phyloP scores from a whole-genome alignment of 2,329 filamentous ascomycete species.

The Aspergillus piperis region DNA sequence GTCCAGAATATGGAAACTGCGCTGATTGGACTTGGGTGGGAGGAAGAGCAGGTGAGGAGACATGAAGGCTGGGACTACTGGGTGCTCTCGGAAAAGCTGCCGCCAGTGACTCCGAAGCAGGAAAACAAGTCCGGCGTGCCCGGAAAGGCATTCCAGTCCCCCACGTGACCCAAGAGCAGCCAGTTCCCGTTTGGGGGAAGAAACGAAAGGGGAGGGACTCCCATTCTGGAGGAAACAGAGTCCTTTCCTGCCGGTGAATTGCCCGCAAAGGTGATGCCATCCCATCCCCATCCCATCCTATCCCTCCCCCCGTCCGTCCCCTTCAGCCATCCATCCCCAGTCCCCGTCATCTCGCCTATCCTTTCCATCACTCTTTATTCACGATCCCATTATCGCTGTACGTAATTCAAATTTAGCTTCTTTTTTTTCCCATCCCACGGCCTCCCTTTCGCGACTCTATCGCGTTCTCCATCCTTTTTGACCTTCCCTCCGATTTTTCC shows the following conservation, averaged over 20 bases:
- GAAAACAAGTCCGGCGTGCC: too few species aligned
- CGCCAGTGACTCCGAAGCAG: too few species aligned
- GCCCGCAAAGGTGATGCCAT: background rate
- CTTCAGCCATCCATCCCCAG: background rate
- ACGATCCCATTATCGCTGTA: background rate
- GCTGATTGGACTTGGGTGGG: background rate
- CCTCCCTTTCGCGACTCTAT: conserved; percentile 7
- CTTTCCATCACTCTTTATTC: background rate
- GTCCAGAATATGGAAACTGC: background rate
- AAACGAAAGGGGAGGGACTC: background rate
- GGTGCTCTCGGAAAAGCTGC: background rate
- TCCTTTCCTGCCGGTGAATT: too few species aligned
- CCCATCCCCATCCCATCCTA: background rate
- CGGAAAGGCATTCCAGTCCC: background rate
- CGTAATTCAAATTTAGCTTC: background rate
- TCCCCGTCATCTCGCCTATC: background rate
- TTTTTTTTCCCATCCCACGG: conserved; percentile 2
- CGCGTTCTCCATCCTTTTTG: conserved; percentile 5
- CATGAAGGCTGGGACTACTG: background rate
- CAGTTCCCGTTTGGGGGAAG: background rate
- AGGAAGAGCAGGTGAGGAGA: background rate
- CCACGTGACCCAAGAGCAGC: background rate
- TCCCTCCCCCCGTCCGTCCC: background rate
- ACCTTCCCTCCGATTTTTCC: conserved; percentile 8
- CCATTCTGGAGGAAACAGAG: background rate